Percentiles rank a stretch among this genome's conserved stretches.
These are phyloP conservation scores for Rubroshorea leprosula DNA, from an alignment of 345 rosid species.

Conservation along the genomic window DNA sequence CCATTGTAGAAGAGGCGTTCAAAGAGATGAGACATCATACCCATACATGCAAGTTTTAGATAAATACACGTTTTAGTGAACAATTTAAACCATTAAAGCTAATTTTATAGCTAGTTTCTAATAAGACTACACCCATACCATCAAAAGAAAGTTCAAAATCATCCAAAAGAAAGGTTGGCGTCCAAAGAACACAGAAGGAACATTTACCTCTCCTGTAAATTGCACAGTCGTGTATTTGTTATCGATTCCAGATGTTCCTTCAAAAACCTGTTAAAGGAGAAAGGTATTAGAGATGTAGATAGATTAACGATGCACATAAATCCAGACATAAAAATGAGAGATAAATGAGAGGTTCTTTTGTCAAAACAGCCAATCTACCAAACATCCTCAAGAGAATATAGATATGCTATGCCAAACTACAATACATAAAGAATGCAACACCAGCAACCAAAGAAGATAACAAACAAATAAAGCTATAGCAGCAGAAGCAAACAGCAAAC, in stretches of 20 bases:
- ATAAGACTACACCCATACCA: too few relatives aligned
- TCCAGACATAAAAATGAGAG: neutral
- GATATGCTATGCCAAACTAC: neutral
- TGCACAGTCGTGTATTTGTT: conserved; percentile 90
- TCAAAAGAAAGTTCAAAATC: neutral
- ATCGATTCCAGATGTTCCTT: conserved; percentile 95
- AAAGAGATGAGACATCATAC: too few relatives aligned
- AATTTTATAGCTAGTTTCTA: too few relatives aligned
- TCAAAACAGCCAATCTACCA: neutral
- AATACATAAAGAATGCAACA: too few relatives aligned
- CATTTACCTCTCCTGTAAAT: conserved; percentile 83
- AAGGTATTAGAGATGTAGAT: neutral
- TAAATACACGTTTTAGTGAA: too few relatives aligned
- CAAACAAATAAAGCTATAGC: neutral
- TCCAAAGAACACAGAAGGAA: neutral
- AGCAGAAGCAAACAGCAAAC: conserved; percentile 21
- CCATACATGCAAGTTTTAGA: too few relatives aligned
- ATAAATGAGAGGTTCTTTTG: too few relatives aligned
- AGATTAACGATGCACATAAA: neutral
- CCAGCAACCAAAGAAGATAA: neutral
- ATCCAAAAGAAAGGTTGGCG: neutral
- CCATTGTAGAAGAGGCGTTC: too few relatives aligned
- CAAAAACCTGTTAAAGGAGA: conserved; percentile 58
- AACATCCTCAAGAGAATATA: neutral
- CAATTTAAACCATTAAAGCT: too few relatives aligned